A percentile compares a stretch with the other conserved stretches of the same genome.
Evolutionary conservation across 2,329 filamentous ascomycete species (phyloP).

Genomic region (Botrytis squamosa): DNA sequence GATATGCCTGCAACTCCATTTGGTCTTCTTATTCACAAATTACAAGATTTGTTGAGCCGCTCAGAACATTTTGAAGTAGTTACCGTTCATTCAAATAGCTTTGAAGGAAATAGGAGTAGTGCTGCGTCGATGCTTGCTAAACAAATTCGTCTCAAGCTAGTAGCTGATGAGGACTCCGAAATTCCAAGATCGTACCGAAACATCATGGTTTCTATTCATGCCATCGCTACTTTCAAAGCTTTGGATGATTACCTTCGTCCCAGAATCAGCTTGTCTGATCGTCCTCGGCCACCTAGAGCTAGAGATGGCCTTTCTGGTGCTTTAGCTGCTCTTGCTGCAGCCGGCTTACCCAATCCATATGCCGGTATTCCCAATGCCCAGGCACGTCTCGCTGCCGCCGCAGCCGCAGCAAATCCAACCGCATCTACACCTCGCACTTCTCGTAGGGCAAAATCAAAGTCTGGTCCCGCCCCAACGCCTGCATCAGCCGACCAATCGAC

Average conservation of each 20-base stretch:
- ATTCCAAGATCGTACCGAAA: constrained; percentile 86
- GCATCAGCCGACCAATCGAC: constrained; percentile 43
- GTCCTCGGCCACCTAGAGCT: constrained; percentile 60
- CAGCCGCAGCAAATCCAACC: constrained; percentile 42
- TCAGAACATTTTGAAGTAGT: constrained; percentile 98
- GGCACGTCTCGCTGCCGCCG: constrained; percentile 33
- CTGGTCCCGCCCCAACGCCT: constrained; percentile 44
- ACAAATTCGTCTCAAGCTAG: constrained; percentile 83
- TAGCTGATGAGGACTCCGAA: constrained; percentile 86
- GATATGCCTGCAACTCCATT: constrained; percentile 80
- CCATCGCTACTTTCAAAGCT: constrained; percentile 96
- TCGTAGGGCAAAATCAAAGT: constrained; percentile 46
- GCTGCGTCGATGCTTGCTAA: constrained; percentile 96
- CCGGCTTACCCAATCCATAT: constrained; percentile 56
- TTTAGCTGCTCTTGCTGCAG: constrained; percentile 75
- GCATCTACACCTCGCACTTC: constrained; percentile 40
- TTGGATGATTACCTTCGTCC: constrained; percentile 94
- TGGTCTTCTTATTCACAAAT: constrained; percentile 85
- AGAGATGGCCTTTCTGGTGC: constrained; percentile 64
- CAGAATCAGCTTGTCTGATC: constrained; percentile 77
- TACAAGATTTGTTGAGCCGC: constrained; percentile 92
- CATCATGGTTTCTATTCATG: constrained; percentile 98
- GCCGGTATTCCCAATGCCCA: constrained; percentile 36
- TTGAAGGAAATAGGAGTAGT: constrained; percentile 86
- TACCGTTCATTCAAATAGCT: constrained; percentile 89